Percentiles rank a stretch among this genome's conserved stretches.
These are phyloP conservation scores for Carex parvula DNA, from an alignment of 176 grass and related monocot genomes.

Conservation along the genomic window DNA sequence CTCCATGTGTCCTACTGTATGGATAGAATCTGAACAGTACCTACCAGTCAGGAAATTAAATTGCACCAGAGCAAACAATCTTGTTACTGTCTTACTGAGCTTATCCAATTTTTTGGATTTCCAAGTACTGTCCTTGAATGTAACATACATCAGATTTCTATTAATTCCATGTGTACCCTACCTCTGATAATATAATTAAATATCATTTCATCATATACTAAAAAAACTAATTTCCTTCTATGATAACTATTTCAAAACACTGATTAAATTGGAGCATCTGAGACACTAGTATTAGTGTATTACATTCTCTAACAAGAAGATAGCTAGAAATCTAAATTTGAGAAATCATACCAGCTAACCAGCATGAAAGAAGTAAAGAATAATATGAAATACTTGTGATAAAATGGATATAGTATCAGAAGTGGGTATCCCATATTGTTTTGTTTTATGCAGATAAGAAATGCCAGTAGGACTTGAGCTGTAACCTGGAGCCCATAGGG, in stretches of 20 bases:
- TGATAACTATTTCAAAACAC: not conserved
- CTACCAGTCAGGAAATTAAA: constrained; percentile 4
- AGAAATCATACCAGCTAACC: no score
- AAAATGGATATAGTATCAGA: not conserved
- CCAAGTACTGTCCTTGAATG: constrained; percentile 19
- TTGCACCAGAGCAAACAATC: not conserved
- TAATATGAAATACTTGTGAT: no score
- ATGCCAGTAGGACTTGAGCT: constrained; percentile 3
- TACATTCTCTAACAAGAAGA: no score
- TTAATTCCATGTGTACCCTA: not conserved
- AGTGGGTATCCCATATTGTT: not conserved
- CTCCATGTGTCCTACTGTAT: not conserved
- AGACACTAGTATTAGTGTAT: no score
- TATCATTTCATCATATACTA: not conserved
- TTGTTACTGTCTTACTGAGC: not conserved
- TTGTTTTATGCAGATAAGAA: not conserved
- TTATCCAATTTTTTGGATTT: constrained; percentile 20
- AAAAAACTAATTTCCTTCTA: not conserved
- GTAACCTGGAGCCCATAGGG: not conserved
- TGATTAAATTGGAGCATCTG: not conserved
- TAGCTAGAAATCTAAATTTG: no score
- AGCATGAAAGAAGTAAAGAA: no score
- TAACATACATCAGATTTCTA: not conserved
- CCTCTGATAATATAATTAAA: not conserved
- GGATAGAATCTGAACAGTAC: not conserved